Evolutionary conservation across 805 yeast genomes (phyloP), one percentile per base, ranked within the genome.

Genomic region (Saccharomycopsis amapae): DNA sequence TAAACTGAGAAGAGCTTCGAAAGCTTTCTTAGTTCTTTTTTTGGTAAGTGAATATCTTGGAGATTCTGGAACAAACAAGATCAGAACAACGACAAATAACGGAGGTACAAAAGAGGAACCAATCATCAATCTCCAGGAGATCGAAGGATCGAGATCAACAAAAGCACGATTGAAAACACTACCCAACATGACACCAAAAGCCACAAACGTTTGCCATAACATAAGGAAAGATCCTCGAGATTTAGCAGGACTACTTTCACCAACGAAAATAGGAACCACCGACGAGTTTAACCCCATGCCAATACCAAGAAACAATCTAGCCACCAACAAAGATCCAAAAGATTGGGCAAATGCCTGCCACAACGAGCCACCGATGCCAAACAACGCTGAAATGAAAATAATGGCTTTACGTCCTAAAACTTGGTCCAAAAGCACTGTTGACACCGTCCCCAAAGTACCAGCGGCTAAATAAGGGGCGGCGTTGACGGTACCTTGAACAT

Each of bases 181-280:
- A 18, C 85, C 86, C 53, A 80, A 66, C 75, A 76, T 74, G 52
- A 81, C 79, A 49, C 86, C 86, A 44, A 79, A 75, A 1, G 85
- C 85, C 10, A 84, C 78, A 68, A 79, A 79, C 55, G 78, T 75
- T 63, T 80, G 85, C 84, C 85, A 81, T 63, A 77, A 66, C 82
- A 79, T 78, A 41, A 78, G 78, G 49, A 80, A 64, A 0, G 82
- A 75, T 41, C 86, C 87, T 56, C 86, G 66, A 33, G 75, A 69
- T 6, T 62, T 62, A 6, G 73, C 72, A 2, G 84, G 83, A 13
- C 77, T 57, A 55, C 77, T 70, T 56, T 78, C 85, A 12, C 83
- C 81, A 19, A 78, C 69, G 53, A 73, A 78, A 10, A 81, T 78
- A 4, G 86, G 85, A 7, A 77, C 84, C 10, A 83, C 78, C 23